Evolutionary conservation across 495 filamentous ascomycete genomes (phyloP).

Genomic region (Immersiella caudata): DNA sequence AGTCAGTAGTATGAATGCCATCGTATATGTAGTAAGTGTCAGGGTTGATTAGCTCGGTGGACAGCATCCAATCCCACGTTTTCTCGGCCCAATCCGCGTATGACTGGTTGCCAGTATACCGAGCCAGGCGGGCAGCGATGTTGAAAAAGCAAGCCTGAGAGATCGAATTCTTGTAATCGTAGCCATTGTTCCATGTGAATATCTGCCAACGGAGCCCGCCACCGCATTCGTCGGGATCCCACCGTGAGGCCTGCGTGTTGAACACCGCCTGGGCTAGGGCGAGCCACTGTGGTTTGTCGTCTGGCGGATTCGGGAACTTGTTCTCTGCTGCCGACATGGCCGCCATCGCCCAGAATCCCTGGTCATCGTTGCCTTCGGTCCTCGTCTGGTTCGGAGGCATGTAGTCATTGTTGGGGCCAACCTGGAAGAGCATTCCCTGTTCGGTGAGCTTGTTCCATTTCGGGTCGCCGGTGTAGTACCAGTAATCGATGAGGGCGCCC

Average conservation of each 20-base stretch:
- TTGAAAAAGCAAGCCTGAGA: slow-evolving; percentile 74
- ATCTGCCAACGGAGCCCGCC: slow-evolving; percentile 88
- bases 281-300: slow-evolving; percentile 68
- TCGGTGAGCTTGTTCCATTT: slow-evolving; percentile 60
- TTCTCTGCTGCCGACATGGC: slow-evolving; percentile 68
- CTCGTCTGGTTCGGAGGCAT: slow-evolving; percentile 66
- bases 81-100: slow-evolving; percentile 73
- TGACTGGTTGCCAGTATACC: slow-evolving; percentile 69
- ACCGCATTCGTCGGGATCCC: slow-evolving; percentile 67
- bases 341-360: slow-evolving; percentile 68
- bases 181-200: slow-evolving; percentile 76
- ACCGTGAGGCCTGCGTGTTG: slow-evolving; percentile 70
- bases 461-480: slow-evolving; percentile 63
- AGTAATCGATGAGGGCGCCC: slow-evolving; percentile 67
- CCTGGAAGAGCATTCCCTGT: slow-evolving; percentile 63
- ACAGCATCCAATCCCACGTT: slow-evolving; percentile 68
- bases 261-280: slow-evolving; percentile 79
- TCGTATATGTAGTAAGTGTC: slow-evolving; percentile 60
- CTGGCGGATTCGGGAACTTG: slow-evolving; percentile 62
- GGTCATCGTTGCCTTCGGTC: slow-evolving; percentile 69
- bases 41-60: slow-evolving; percentile 49
- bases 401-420: slow-evolving; percentile 60
- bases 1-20: slow-evolving; percentile 57
- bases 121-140: slow-evolving; percentile 68
- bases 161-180: slow-evolving; percentile 74